Base-by-base conservation (phyloP, 805 yeast species). In the Zygotorulaspora chibaensis region DNA sequence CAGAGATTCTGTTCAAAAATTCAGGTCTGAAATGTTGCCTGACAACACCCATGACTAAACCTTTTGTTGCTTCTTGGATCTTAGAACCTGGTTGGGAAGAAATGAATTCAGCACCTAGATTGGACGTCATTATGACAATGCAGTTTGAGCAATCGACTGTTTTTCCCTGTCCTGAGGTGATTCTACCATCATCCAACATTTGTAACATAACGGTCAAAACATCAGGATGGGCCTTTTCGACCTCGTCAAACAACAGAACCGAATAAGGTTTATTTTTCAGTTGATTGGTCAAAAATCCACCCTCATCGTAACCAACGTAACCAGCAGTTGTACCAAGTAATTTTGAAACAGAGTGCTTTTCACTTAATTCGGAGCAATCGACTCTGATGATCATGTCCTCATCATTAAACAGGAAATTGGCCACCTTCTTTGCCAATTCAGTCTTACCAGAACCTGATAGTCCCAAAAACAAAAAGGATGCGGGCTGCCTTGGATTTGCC, bases 361-460 rank as follows among this genome's bases (percentile, higher is more conserved):
- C 99, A 67, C 85, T 81, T 58, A 93, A 75, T 67, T 93, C 99
- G 3, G 98, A 90, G 70, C 99, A 93, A 68, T 93, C 99, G 54
- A 93, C 89, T 71, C 99, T 83, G 63, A 93, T 86, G 87, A 93
- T 91, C 40, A 96, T 96, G 69, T 83, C 85, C 65, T 91, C 97
- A 64, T 93, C 98, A 42, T 95, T 87, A 71, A 93, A 93, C 61
- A 93, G 75, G 73, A 93, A 93, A 0, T 95, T 96, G 9, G 99
- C 98, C 20, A 93, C 77, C 61, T 90, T 93, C 79, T 93, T 93
- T 18, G 99, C 98, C 57, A 93, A 75, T 68, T 93, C 98, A 8
- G 99, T 93, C 76, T 93, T 93, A 79, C 99, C 99, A 6, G 96
- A 88, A 58, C 99, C 99, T 2, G 96, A 87, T 49, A 91, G 77